These are phyloP conservation scores for Penicillium paneum DNA, from an alignment of 2,329 filamentous ascomycete species.

Conservation along the genomic window DNA sequence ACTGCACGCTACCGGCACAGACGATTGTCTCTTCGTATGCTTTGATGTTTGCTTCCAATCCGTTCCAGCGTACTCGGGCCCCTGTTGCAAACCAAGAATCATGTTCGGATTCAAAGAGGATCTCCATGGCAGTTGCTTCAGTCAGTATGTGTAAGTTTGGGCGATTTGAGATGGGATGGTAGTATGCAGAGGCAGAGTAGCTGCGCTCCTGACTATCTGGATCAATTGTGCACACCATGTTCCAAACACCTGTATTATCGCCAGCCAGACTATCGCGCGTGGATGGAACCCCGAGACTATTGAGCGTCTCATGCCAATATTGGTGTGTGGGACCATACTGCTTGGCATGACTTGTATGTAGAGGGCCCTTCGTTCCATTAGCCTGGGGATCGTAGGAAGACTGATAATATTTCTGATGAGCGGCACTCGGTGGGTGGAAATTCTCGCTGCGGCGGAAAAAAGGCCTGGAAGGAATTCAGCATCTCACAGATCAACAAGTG, in stretches of 20 bases:
- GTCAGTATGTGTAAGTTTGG: conserved; percentile 50
- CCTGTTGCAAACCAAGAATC: conserved; percentile 27
- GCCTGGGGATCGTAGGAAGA: conserved; percentile 15
- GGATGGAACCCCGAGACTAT: conserved; percentile 37
- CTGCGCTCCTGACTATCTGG: conserved; percentile 36
- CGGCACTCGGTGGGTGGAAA: conserved; percentile 31
- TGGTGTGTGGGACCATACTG: conserved; percentile 37
- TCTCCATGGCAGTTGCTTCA: conserved; percentile 46
- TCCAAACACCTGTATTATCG: conserved; percentile 44
- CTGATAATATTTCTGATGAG: conserved; percentile 26
- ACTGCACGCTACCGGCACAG: conserved; percentile 56
- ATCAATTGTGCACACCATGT: conserved; percentile 25
- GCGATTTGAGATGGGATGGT: conserved; percentile 32
- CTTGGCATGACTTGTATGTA: conserved; percentile 28
- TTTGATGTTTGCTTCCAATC: conserved; percentile 34
- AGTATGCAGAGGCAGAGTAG: conserved; percentile 46
- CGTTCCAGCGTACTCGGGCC: conserved; percentile 42
- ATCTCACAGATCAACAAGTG: conserved; percentile 10
- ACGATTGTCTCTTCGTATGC: conserved; percentile 55
- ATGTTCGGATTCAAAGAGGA: conserved; percentile 41
- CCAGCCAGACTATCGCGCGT: conserved; percentile 41
- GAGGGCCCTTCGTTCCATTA: conserved; percentile 35
- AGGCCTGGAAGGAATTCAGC: conserved; percentile 40
- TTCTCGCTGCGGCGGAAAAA: conserved; percentile 53
- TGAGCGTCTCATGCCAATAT: conserved; percentile 47